A percentile compares a stretch with the other conserved stretches of the same genome.
phyloP scores from a whole-genome alignment of 257 asterid species.

The Solanum dulcamara region DNA sequence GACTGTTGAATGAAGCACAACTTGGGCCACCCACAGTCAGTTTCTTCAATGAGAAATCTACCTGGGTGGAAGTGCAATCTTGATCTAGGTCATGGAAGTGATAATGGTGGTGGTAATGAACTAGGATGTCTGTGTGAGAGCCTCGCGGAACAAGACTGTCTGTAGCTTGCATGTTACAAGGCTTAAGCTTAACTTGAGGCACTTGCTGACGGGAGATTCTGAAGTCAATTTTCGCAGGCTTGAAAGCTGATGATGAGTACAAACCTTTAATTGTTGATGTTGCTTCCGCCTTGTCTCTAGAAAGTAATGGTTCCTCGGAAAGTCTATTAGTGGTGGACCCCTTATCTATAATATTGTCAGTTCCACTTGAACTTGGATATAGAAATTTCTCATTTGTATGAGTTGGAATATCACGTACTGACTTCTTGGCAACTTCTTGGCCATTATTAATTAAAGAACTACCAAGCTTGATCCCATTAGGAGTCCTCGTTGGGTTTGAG shows the following conservation, averaged over 20 bases:
- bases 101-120: constrained; percentile 24
- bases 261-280: constrained; percentile 35
- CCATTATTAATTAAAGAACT: constrained; percentile 35
- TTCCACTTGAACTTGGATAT: constrained; percentile 48
- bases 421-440: constrained; percentile 38
- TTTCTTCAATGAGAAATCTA: constrained; percentile 32
- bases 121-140: constrained; percentile 14
- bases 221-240: constrained; percentile 29
- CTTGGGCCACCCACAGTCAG: constrained; percentile 31
- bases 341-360: constrained; percentile 43
- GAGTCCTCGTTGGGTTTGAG: constrained; percentile 34
- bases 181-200: constrained; percentile 19
- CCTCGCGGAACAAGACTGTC: constrained; percentile 8
- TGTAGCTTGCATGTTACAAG: constrained; percentile 25
- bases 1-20: constrained; percentile 34
- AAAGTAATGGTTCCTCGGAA: constrained; percentile 3
- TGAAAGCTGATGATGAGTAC: constrained; percentile 34
- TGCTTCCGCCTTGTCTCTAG: constrained; percentile 36
- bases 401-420: constrained; percentile 22
- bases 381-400: constrained; percentile 26
- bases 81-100: constrained; percentile 21
- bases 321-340: constrained; percentile 52
- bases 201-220: constrained; percentile 42
- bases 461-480: constrained; percentile 34
- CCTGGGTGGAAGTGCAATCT: constrained; percentile 20